A percentile compares a stretch with the other conserved stretches of the same genome.
phyloP scores from a whole-genome alignment of 2,329 filamentous ascomycete genomes.

The Alternaria triticimaculans region DNA sequence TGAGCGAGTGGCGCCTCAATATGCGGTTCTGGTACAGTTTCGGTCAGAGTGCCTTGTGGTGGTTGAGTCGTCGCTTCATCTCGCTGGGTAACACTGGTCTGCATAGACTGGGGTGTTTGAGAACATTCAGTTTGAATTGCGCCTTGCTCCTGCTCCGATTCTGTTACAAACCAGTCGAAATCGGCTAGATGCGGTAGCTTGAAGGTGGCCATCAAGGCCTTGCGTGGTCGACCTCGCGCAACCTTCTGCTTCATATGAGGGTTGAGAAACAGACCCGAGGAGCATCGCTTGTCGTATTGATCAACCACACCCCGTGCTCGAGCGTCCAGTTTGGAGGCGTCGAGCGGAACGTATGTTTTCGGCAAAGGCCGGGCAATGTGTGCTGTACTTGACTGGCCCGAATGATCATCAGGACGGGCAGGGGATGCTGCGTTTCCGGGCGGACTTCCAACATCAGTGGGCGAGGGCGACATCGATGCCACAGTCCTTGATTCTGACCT shows the following conservation, averaged over 20 bases:
- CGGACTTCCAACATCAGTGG: background rate
- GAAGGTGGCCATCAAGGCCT: constrained; percentile 53
- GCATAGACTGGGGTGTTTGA: background rate
- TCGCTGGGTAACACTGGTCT: background rate
- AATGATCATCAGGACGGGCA: background rate
- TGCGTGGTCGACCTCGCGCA: constrained; percentile 51
- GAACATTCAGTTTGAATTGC: background rate
- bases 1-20: background rate
- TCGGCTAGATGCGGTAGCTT: constrained; percentile 45
- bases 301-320: constrained; percentile 30
- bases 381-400: background rate
- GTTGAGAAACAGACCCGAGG: constrained; percentile 53
- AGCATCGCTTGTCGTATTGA: constrained; percentile 36
- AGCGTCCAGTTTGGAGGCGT: constrained; percentile 3
- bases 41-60: background rate
- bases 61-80: background rate
- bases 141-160: background rate
- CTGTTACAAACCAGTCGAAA: constrained; percentile 45
- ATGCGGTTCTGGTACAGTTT: background rate
- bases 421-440: background rate
- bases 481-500: background rate
- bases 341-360: constrained; percentile 1
- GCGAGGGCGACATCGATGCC: background rate
- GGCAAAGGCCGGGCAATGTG: background rate
- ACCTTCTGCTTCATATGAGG: constrained; percentile 51